Conservation (phyloP, 2,329 filamentous ascomycete species). For the Sclerotinia sclerotiorum region DNA sequence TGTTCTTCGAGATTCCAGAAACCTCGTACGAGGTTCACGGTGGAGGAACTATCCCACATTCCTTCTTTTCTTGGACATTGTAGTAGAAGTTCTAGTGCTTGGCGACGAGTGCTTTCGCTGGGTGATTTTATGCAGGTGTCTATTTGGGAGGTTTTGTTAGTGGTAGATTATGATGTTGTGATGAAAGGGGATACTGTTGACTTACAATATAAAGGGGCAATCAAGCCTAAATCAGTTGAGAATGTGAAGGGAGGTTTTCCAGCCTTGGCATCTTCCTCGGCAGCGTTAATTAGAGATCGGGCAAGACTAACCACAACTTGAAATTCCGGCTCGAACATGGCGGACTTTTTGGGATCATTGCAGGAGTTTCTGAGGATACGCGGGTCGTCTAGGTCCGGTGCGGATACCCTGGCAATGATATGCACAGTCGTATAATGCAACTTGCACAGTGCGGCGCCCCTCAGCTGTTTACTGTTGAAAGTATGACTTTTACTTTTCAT, state of each 20-base stretch:
- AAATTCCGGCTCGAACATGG: slow-evolving; percentile 28
- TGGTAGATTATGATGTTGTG: neutral
- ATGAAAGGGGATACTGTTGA: neutral
- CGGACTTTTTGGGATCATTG: neutral
- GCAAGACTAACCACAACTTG: slow-evolving; percentile 32
- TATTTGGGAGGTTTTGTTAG: neutral
- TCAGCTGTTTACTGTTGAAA: slow-evolving; percentile 34
- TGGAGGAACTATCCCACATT: slow-evolving; percentile 38
- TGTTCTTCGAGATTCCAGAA: slow-evolving; percentile 33
- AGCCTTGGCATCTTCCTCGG: slow-evolving; percentile 32
- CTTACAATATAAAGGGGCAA: slow-evolving; percentile 39
- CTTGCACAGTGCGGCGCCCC: slow-evolving; percentile 38
- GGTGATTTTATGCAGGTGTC: slow-evolving; percentile 29
- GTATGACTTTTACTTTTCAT: slow-evolving; percentile 30
- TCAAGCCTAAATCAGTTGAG: slow-evolving; percentile 36
- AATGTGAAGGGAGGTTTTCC: slow-evolving; percentile 35
- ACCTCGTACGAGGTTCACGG: slow-evolving; percentile 30
- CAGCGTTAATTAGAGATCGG: slow-evolving; percentile 34
- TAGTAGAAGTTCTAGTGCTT: slow-evolving; percentile 34
- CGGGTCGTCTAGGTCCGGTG: slow-evolving; percentile 17
- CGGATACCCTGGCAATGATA: slow-evolving; percentile 31
- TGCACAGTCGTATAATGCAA: slow-evolving; percentile 34
- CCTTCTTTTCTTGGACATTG: slow-evolving; percentile 37
- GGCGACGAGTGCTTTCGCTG: slow-evolving; percentile 23
- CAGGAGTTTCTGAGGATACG: neutral